Evolutionary conservation across 1,284 basidiomycete genomes (phyloP), one percentile per base, ranked within the genome.

Genomic region (Tilletia indica): DNA sequence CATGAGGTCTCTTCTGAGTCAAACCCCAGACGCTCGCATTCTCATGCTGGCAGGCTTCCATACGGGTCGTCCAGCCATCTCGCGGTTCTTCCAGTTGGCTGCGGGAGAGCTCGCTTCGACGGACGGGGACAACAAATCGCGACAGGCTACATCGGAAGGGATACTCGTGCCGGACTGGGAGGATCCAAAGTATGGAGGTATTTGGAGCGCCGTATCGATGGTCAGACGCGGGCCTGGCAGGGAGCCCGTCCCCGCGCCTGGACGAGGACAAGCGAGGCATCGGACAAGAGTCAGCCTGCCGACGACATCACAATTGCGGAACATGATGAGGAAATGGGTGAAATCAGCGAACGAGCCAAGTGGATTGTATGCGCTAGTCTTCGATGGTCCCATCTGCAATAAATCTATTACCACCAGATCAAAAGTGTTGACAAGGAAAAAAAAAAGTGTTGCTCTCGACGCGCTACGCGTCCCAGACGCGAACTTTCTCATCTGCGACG

Each of bases 31-130:
- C 12, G 75, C 81, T n/a, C 66, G 78, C 34, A 74, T 73, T 71
- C 38, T 79, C n/a, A 58, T 82, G 12, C 72, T 79, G 14, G 78
- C 78, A 1, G 81, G 81, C 51, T 82, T 81, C 38, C 81, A 82
- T 69, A 82, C 81, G 0, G 81, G 81, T 3, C 71, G 76, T n/a
- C 77, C 78, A 2, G 81, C 80, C 1, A 77, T 80, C 6, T 49
- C 74, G n/a, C 73, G 78, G 16, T 82, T 81, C 69, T 77, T 81
- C 21, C 56, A 56, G 0, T 67, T 71, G 48, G 38, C 61, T 12
- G 72, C 68, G 8, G 31, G 48, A 0, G 12, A 38, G 6, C 36
- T 25, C 31, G 73, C 72, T 45, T 2, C 21, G 0, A 56, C 64
- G n/a, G 54, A 72, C 31, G 69, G 72, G 11, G 25, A 63, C 9